Base-by-base conservation (phyloP, 2,329 filamentous ascomycete species). In the Fusarium multiceps region DNA sequence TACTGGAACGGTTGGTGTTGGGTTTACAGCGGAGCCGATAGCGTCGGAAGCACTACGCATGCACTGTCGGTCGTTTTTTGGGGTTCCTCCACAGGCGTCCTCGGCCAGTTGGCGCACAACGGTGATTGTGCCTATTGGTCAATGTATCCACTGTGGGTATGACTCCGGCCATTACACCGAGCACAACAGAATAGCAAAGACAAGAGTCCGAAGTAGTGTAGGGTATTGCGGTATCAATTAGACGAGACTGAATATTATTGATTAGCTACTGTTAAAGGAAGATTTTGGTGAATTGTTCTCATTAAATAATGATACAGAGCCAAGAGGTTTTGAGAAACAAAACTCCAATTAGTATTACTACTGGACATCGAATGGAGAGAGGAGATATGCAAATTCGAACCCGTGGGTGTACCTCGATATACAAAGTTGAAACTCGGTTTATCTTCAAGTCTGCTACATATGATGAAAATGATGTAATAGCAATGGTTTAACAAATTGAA, bases 111-210 rank as follows among this genome's bases (percentile, higher is more conserved):
- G 3, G 30, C 21, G 16, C 0, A 0, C 1, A 1, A 7, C 62
- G 63, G 63, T 23, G 1, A 27, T 42, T 59, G 51, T 14, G 48
- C 63, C 63, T 18, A 66, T 49, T 66, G 63, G 63, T 1, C 7
- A 5, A n/a, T 5, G 3, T 3, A 3, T 3, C 1, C 2, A 6
- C 3, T 20, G 4, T 14, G 28, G 21, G 14, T 1, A 14, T n/a
- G 9, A 3, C 13, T 3, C 28, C 63, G 63, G 61, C 1, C 25
- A 60, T 23, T 7, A 60, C 28, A 27, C 54, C 63, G 63, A 66
- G 10, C 4, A 20, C 4, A 23, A 7, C 34, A 12, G 18, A n/a
- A n/a, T n/a, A 4, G 18, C 18, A 7, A 7, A n/a, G 10, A 37
- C 16, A 37, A 6, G 9, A n/a, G 9, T n/a, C 6, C 34, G 7